Evolutionary conservation across 495 filamentous ascomycete genomes (phyloP).

Genomic region (Mycothermus thermophilus): DNA sequence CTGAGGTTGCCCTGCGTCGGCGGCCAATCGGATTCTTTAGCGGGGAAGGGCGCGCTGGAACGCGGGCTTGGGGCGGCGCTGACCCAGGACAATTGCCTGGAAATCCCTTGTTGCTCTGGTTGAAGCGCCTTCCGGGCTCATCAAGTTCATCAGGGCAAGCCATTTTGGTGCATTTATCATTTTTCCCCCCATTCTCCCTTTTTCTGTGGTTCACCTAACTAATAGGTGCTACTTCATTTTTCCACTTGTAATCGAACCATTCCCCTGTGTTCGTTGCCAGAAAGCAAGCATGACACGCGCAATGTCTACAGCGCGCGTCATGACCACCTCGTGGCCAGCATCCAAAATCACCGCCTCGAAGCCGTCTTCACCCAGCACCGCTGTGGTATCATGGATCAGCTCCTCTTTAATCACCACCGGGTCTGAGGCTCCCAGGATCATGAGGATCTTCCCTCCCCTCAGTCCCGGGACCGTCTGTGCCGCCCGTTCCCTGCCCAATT

Average conservation of each 20-base stretch:
- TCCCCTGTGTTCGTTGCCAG: too few relatives aligned
- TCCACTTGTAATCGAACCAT: too few relatives aligned
- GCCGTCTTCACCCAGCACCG: conserved; percentile 28
- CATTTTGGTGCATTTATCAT: too few relatives aligned
- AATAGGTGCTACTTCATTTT: too few relatives aligned
- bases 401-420: conserved; percentile 41
- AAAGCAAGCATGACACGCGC: conserved; percentile 26
- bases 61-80: too few relatives aligned
- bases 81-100: too few relatives aligned
- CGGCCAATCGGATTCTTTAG: conserved; percentile 2
- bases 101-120: too few relatives aligned
- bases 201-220: too few relatives aligned
- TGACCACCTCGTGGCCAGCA: conserved; percentile 38
- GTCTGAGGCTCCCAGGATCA: conserved; percentile 42
- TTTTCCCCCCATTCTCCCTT: too few relatives aligned
- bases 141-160: too few relatives aligned
- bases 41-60: neutral
- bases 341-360: conserved; percentile 34
- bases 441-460: conserved; percentile 32
- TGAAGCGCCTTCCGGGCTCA: too few relatives aligned
- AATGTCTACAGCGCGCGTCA: conserved; percentile 26
- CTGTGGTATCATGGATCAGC: conserved; percentile 31
- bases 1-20: conserved; percentile 1
- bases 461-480: conserved; percentile 20
- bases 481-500: conserved; percentile 2